Percentiles rank a stretch among this genome's conserved stretches.
phyloP scores from a whole-genome alignment of 257 asterid genomes.

The Salvia hispanica region DNA sequence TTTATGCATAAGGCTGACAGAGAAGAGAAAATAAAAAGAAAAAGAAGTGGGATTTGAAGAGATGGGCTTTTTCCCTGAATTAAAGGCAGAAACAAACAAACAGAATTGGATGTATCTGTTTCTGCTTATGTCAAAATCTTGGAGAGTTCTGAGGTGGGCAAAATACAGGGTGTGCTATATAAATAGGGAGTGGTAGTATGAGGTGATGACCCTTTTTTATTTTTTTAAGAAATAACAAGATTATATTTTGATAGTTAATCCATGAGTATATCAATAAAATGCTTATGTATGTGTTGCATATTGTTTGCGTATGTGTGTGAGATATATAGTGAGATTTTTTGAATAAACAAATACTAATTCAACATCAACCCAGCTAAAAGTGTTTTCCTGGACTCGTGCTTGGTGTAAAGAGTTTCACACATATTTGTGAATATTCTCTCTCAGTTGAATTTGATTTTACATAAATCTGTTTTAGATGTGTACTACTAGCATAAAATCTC shows the following conservation, averaged over 20 bases:
- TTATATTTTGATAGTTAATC: slow-evolving; percentile 28
- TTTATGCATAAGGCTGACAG: slow-evolving; percentile 19
- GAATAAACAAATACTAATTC: slow-evolving; percentile 28
- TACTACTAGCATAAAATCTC: too few species aligned
- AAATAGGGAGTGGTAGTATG: not conserved
- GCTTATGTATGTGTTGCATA: slow-evolving; percentile 14
- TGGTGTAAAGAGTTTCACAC: slow-evolving; percentile 22
- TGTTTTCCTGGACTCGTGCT: slow-evolving; percentile 26
- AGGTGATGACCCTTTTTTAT: slow-evolving; percentile 26
- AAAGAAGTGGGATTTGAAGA: slow-evolving; percentile 29
- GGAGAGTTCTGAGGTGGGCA: slow-evolving; percentile 63
- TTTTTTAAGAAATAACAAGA: not conserved
- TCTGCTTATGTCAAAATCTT: slow-evolving; percentile 53
- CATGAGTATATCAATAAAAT: slow-evolving; percentile 19
- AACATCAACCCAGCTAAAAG: slow-evolving; percentile 28
- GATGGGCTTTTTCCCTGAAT: slow-evolving; percentile 27
- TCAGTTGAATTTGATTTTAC: not conserved
- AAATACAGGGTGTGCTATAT: slow-evolving; percentile 34
- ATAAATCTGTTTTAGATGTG: too few species aligned
- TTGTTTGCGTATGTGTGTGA: slow-evolving; percentile 1
- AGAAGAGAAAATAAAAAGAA: not conserved
- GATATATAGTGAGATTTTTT: not conserved
- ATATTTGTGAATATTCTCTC: not conserved
- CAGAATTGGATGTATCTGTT: slow-evolving; percentile 39
- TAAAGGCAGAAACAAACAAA: slow-evolving; percentile 12